Evolutionary conservation across 345 rosid species (phyloP).

Genomic region (Syzygium aqueum): DNA sequence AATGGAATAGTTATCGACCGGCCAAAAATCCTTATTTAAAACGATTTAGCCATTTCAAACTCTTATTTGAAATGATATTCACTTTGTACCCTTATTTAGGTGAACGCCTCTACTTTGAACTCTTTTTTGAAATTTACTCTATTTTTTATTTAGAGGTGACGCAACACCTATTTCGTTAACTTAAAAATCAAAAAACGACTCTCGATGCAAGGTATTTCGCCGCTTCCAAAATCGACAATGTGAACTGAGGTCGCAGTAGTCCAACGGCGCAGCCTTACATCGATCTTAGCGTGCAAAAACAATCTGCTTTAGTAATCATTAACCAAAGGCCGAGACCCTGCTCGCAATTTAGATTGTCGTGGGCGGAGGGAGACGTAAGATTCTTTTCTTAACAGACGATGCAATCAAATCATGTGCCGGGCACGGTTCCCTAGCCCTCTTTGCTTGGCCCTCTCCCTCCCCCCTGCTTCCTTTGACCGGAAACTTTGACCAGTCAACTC

Average conservation of each 20-base stretch:
- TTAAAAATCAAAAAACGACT: too few relatives aligned
- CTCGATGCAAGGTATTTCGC: too few relatives aligned
- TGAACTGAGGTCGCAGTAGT: background rate
- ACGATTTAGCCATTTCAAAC: too few relatives aligned
- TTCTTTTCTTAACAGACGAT: background rate
- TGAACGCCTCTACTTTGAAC: too few relatives aligned
- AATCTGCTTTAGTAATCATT: background rate
- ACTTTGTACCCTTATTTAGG: too few relatives aligned
- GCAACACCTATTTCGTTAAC: too few relatives aligned
- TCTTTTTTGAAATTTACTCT: too few relatives aligned
- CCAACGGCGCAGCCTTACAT: background rate
- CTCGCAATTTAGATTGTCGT: background rate
- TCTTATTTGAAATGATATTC: too few relatives aligned
- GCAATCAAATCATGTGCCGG: background rate
- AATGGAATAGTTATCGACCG: too few relatives aligned
- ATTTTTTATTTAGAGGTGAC: too few relatives aligned
- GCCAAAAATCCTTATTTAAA: too few relatives aligned
- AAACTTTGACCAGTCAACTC: conserved; percentile 1
- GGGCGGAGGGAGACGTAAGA: background rate
- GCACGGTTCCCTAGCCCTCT: background rate
- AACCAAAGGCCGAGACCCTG: background rate
- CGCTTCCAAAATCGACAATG: background rate
- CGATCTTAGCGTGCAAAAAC: background rate
- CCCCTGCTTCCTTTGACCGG: conserved; percentile 1
- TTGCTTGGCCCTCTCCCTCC: background rate